phyloP scores from a whole-genome alignment of 352 stramenopile species.

The Phytophthora chlamydospora region DNA sequence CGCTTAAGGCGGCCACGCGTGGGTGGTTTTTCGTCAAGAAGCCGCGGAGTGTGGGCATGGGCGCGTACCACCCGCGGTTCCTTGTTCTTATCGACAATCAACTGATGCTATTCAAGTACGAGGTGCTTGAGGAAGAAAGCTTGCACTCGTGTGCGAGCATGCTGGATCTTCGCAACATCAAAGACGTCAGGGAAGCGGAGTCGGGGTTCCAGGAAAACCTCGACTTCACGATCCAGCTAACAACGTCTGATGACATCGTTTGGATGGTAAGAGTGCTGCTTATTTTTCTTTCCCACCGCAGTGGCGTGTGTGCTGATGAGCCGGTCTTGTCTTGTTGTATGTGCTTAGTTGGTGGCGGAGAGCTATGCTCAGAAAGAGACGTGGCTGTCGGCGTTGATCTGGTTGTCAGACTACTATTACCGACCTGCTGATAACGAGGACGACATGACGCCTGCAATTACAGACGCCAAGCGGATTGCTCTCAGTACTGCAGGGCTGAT shows the following conservation, averaged over 20 bases:
- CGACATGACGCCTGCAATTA: slow-evolving; percentile 29
- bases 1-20: slow-evolving; percentile 60
- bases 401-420: slow-evolving; percentile 88
- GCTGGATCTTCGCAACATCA: slow-evolving; percentile 77
- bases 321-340: slow-evolving; percentile 16
- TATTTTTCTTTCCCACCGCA: slow-evolving; percentile 11
- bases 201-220: slow-evolving; percentile 83
- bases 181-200: slow-evolving; percentile 83
- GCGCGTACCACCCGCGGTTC: slow-evolving; percentile 85
- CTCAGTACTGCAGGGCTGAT: slow-evolving; percentile 55
- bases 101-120: slow-evolving; percentile 88
- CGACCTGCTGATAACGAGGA: slow-evolving; percentile 35
- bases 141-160: slow-evolving; percentile 69
- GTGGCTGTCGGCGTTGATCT: slow-evolving; percentile 87
- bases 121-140: slow-evolving; percentile 76
- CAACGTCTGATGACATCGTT: slow-evolving; percentile 67
- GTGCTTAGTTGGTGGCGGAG: slow-evolving; percentile 70
- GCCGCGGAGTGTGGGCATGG: slow-evolving; percentile 60
- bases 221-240: slow-evolving; percentile 87
- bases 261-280: slow-evolving; percentile 69
- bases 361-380: slow-evolving; percentile 85
- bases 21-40: slow-evolving; percentile 90
- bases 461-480: slow-evolving; percentile 47
- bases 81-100: slow-evolving; percentile 82
- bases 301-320: slow-evolving; percentile 24